Evolutionary conservation across 2,329 filamentous ascomycete species (phyloP).

Genomic region (Penicillium sp.): DNA sequence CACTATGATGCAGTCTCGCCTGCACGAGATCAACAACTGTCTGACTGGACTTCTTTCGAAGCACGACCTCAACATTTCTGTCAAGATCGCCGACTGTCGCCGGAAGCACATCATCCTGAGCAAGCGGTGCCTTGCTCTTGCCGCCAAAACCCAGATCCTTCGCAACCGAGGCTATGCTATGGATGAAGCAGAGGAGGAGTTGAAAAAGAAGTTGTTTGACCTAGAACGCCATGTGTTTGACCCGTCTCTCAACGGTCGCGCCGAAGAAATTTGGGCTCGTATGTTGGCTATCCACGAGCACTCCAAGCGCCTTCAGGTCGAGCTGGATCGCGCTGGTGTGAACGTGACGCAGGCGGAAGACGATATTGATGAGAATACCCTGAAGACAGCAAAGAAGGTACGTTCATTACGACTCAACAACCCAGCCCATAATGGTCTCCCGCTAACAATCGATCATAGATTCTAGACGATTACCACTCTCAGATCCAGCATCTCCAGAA

Average conservation of each 20-base stretch:
- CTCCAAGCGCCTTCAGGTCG: slow-evolving; percentile 59
- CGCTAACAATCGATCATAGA: slow-evolving; percentile 36
- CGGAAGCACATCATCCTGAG: slow-evolving; percentile 61
- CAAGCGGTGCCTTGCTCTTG: slow-evolving; percentile 61
- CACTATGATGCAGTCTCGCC: slow-evolving; percentile 57
- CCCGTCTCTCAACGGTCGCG: slow-evolving; percentile 59
- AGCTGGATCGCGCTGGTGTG: slow-evolving; percentile 58
- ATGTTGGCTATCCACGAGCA: slow-evolving; percentile 64
- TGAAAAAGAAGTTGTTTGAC: slow-evolving; percentile 62
- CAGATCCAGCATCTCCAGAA: slow-evolving; percentile 61
- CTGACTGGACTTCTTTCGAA: slow-evolving; percentile 60
- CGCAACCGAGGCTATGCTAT: slow-evolving; percentile 66
- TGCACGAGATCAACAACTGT: slow-evolving; percentile 67
- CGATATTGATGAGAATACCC: slow-evolving; percentile 58
- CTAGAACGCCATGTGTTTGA: slow-evolving; percentile 62
- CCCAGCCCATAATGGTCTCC: slow-evolving; percentile 17
- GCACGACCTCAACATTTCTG: slow-evolving; percentile 62
- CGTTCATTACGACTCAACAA: slow-evolving; percentile 26
- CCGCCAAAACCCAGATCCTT: slow-evolving; percentile 65
- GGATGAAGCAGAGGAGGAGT: slow-evolving; percentile 63
- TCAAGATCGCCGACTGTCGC: slow-evolving; percentile 59
- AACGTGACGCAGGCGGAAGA: slow-evolving; percentile 43
- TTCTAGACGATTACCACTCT: slow-evolving; percentile 52
- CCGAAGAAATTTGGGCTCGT: slow-evolving; percentile 67
- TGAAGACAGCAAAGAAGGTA: slow-evolving; percentile 64